Base-by-base conservation (phyloP, 2,329 filamentous ascomycete species). In the Paecilomyces niveus region DNA sequence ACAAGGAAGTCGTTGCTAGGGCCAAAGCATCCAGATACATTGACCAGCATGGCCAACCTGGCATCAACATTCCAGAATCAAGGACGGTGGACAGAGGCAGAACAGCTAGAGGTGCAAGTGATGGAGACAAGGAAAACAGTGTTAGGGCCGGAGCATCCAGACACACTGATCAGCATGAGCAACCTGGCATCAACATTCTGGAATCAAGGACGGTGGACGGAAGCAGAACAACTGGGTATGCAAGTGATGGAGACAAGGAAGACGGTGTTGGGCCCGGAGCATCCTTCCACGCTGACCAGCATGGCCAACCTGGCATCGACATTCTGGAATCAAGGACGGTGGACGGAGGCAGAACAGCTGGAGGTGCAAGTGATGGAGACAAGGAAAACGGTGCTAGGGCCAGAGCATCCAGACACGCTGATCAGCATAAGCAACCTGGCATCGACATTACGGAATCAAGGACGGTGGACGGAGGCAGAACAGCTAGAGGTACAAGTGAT, bases 201-300 rank as follows among this genome's bases (percentile, higher is more conserved):
- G 3, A 3, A 26, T 26, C 24, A 65, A 51, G 61, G 60, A 49
- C 56, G 57, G 15, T 62, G 57, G 54, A 58, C 58, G 35, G 49
- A 63, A 55, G 66, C 67, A 22, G 64, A 67, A 57, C 49, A 58
- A 32, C 55, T 68, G 31, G 8, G 58, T 22, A 24, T 49, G 50
- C 56, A 57, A 58, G 56, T 60, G 52, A 31, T 68, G 18, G 61
- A 59, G 53, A 58, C 45, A 35, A 55, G 35, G 3, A 56, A 65
- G 35, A 59, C 45, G 24, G 29, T 64, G 21, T 59, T 67, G 9
- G 64, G 66, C 8, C 26, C 52, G 15, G 63, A 70, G 39, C 64
- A 69, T 59, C 63, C 61, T 33, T 39, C 61, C 31, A 71, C 67
- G 11, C 57, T 68, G 10, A n/a, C n/a, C n/a, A n/a, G n/a, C n/a